Base-by-base conservation (phyloP, 352 stramenopile genomes). In the Blastocystis sp. region DNA sequence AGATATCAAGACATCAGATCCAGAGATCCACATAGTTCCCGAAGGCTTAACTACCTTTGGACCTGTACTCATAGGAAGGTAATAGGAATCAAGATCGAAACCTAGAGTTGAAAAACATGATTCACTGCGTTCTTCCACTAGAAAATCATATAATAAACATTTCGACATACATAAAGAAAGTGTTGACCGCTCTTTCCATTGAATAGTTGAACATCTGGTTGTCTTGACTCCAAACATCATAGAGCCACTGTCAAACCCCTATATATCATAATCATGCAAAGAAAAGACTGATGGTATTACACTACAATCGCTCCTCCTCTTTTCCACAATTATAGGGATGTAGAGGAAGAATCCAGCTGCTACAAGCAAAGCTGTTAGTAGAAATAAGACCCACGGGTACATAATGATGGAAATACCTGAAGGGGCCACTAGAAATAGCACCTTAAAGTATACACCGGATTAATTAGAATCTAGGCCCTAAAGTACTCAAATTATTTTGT, bases 201-300 rank as follows among this genome's bases (percentile, higher is more conserved):
- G 56, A 13, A 62, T 62, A 7, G 56, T 62, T n/a, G 19, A n/a
- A 62, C 56, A 62, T 13, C 5, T 33, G 6, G 15, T n/a, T 40
- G 1, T 5, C 33, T 35, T 15, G 37, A 73, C 6, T 48, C 60
- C 60, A 40, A 48, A 48, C 60, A 3, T 44, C 2, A 48, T 35
- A n/a, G 2, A 62, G 2, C 56, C 56, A 73, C 60, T 73, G 60
- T 73, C 60, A 73, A 73, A 73, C 15, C 24, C 24, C 60, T 35
- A 73, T 4, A 33, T 24, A 73, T 62, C 3, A 62, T 33, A 62
- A 33, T 62, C 19, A 9, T 9, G 9, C 2, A 2, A 48, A 48
- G 40, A 48, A 48, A 48, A 2, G 40, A 48, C 40, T 9, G 40
- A 48, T 9, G 40, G 40, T 2, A 48, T 9, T 48, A 48, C 40